Percentiles rank a stretch among this genome's conserved stretches.
phyloP scores from a whole-genome alignment of 1,284 basidiomycete genomes.

The Cutaneotrichosporon cutaneum region DNA sequence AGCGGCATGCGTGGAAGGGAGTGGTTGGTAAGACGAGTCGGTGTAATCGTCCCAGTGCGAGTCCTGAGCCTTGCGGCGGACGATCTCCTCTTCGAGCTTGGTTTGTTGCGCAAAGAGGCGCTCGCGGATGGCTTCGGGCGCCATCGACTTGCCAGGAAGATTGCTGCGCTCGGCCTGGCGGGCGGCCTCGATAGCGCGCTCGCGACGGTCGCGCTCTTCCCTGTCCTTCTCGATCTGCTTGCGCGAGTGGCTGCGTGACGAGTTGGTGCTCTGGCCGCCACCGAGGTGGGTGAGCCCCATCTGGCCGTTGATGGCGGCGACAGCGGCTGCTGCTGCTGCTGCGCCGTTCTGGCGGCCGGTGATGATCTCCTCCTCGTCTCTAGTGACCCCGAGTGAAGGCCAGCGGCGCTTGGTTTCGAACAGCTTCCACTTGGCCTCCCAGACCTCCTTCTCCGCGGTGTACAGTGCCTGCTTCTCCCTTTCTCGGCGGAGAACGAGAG shows the following conservation, averaged over 20 bases:
- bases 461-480: slow-evolving; percentile 66
- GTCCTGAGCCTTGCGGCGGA: slow-evolving; percentile 63
- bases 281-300: slow-evolving; percentile 11
- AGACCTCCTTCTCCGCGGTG: slow-evolving; percentile 64
- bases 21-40: slow-evolving; percentile 72
- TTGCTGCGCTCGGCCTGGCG: slow-evolving; percentile 28
- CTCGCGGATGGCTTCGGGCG: slow-evolving; percentile 56
- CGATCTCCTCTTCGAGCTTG: slow-evolving; percentile 67
- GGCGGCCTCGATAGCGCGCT: slow-evolving; percentile 37
- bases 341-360: slow-evolving; percentile 58
- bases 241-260: slow-evolving; percentile 24
- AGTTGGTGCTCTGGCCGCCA: slow-evolving; percentile 32
- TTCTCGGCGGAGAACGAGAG: slow-evolving; percentile 70
- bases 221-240: slow-evolving; percentile 42
- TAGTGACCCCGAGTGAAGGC: slow-evolving; percentile 65
- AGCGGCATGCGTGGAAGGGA: slow-evolving; percentile 55
- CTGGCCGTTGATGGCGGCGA: slow-evolving; percentile 27
- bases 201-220: slow-evolving; percentile 46
- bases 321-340: slow-evolving; percentile 57
- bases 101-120: slow-evolving; percentile 63
- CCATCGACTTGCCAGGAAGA: slow-evolving; percentile 37
- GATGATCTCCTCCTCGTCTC: slow-evolving; percentile 71
- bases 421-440: slow-evolving; percentile 73
- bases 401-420: slow-evolving; percentile 77
- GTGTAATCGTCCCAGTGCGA: slow-evolving; percentile 81